Conservation (phyloP, 2,329 filamentous ascomycete genomes). For the Acrodontium crateriforme region DNA sequence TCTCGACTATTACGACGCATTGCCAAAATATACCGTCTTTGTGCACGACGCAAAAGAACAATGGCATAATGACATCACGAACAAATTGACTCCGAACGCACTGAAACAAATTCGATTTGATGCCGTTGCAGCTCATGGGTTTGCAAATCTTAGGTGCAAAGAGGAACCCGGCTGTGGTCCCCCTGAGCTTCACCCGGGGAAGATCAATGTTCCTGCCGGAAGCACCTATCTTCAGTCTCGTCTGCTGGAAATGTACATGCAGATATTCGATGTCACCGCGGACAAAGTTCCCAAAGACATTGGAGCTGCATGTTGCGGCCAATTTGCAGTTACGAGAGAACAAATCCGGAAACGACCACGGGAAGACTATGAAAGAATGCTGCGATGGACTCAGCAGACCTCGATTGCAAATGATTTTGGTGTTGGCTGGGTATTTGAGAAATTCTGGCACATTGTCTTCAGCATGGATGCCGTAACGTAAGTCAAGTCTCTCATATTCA, state of each 20-base stretch:
- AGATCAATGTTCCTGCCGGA: too few species aligned
- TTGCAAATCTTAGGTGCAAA: slow-evolving; percentile 17
- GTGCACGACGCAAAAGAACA: slow-evolving; percentile 1
- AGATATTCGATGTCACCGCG: slow-evolving; percentile 11
- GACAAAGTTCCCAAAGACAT: slow-evolving; percentile 7
- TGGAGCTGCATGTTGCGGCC: slow-evolving; percentile 15
- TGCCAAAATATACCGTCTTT: slow-evolving; percentile 1
- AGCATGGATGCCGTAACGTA: slow-evolving; percentile 1
- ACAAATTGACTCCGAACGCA: slow-evolving; percentile 8
- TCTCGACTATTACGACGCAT: slow-evolving; percentile 2
- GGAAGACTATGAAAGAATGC: slow-evolving; percentile 22
- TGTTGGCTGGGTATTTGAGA: slow-evolving; percentile 2
- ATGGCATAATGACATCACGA: slow-evolving; percentile 2
- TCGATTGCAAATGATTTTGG: slow-evolving; percentile 1
- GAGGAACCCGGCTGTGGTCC: slow-evolving; percentile 12
- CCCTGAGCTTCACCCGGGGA: slow-evolving; percentile 11
- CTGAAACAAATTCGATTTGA: slow-evolving; percentile 10
- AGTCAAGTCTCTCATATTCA: background rate
- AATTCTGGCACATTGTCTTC: slow-evolving; percentile 2
- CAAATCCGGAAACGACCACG: slow-evolving; percentile 17
- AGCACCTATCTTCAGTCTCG: too few species aligned
- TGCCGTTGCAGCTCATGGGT: slow-evolving; percentile 12
- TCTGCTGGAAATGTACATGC: slow-evolving; percentile 10
- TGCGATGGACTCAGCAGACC: too few species aligned
- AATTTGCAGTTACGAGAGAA: slow-evolving; percentile 21